These are phyloP conservation scores for Fremontodendron californicum DNA, from an alignment of 345 rosid genomes.

Conservation along the genomic window DNA sequence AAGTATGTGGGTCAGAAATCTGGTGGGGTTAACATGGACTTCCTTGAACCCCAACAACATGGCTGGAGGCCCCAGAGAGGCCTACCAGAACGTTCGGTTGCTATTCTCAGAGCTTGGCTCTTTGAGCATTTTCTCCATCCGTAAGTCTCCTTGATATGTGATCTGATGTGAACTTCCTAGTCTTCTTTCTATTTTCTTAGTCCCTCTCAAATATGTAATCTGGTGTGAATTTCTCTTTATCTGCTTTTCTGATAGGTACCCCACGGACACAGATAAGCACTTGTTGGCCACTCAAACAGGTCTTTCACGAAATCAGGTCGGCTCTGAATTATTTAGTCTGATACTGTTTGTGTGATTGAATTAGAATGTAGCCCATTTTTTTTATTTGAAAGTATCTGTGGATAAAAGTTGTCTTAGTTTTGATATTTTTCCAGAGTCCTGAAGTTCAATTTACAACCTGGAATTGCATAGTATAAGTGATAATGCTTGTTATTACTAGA, in stretches of 20 bases:
- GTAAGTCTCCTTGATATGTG: no score
- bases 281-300: slow-evolving; percentile 61
- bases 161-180: no score
- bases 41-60: slow-evolving; percentile 48
- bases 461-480: background rate
- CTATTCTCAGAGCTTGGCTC: slow-evolving; percentile 60
- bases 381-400: background rate
- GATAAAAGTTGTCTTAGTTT: background rate
- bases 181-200: background rate
- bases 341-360: slow-evolving; percentile 12
- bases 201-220: background rate
- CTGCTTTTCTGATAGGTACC: slow-evolving; percentile 41
- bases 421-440: background rate
- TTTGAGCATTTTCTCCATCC: slow-evolving; percentile 81
- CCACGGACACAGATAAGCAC: slow-evolving; percentile 58
- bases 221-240: background rate
- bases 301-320: slow-evolving; percentile 55
- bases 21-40: slow-evolving; percentile 33
- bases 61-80: slow-evolving; percentile 70
- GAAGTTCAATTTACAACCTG: background rate
- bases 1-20: slow-evolving; percentile 29
- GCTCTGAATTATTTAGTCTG: slow-evolving; percentile 11
- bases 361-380: slow-evolving; percentile 2
- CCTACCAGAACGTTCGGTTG: slow-evolving; percentile 59
- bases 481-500: background rate